Base-by-base conservation (phyloP, 495 filamentous ascomycete genomes). In the Parachaetomium inaequale region DNA sequence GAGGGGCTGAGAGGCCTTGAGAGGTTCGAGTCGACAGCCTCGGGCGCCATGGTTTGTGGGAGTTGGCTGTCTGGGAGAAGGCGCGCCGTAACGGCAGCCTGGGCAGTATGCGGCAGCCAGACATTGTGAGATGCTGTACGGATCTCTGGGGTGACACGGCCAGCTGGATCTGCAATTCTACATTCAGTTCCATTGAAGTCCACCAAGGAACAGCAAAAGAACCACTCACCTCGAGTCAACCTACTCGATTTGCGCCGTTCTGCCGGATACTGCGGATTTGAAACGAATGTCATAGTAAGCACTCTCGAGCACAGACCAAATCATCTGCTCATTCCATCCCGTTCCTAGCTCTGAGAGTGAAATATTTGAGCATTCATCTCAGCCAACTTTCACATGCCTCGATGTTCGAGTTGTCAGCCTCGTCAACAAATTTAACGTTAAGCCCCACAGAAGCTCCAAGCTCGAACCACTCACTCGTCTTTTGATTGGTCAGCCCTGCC, bases 41-140 rank as follows among this genome's bases (percentile, higher is more conserved):
- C 31, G 58, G 29, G 19, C 32, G 65, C 38, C 51, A 38, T 62
- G 32, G 49, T 17, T 21, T 42, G 21, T 26, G 17, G 14, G 19
- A n/a, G 42, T 36, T 25, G 21, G 43, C 34, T 14, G 56, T 55
- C 21, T 63, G 62, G 55, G 60, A 64, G 10, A 66, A 47, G 25
- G 62, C 63, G 0, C 42, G 67, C 42, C 65, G 58, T 10, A 53
- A 21, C 14, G 63, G 60, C 51, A 68, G 46, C 53, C 59, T 38
- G 25, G 55, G 34, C 10, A 66, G 45, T 23, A 61, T 47, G 7
- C 43, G 69, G 42, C 57, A 56, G 28, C 53, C 21, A 21, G 65
- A 23, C 67, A 69, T 71, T 25, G 51, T 52, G 38, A 25, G 11
- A 14, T 49, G 8, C 15, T 14, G 10, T 2, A 4, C 21, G 7